Conservation (phyloP, 2,329 filamentous ascomycete genomes). For the Aspergillus texensis region DNA sequence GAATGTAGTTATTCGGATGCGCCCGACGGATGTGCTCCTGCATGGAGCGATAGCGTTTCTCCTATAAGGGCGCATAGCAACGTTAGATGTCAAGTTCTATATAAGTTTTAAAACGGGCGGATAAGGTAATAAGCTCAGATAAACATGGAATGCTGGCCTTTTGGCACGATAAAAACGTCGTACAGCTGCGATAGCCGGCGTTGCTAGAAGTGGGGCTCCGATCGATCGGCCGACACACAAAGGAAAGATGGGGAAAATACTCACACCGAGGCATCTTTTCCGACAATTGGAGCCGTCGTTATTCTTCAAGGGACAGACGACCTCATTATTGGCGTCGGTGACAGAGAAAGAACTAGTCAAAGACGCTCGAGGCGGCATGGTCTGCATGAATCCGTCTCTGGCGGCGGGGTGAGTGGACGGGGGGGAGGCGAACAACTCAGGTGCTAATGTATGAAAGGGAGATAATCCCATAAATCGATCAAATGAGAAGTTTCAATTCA, state of each 20-base stretch:
- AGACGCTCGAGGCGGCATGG: constrained; percentile 86
- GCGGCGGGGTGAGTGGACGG: constrained; percentile 20
- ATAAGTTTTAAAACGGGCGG: neutral
- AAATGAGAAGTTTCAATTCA: constrained; percentile 18
- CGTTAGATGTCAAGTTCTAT: constrained; percentile 5
- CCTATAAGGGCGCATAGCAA: constrained; percentile 55
- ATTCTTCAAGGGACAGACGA: constrained; percentile 92
- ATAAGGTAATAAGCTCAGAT: neutral
- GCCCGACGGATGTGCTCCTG: constrained; percentile 98
- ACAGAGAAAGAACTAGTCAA: constrained; percentile 90
- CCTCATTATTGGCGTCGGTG: constrained; percentile 89
- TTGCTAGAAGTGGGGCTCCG: constrained; percentile 12
- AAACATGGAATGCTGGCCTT: neutral
- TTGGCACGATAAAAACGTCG: neutral
- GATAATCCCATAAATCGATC: constrained; percentile 7
- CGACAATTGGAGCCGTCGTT: constrained; percentile 96
- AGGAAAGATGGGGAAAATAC: constrained; percentile 48
- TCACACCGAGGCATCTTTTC: constrained; percentile 96
- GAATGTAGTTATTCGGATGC: constrained; percentile 95
- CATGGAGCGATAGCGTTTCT: constrained; percentile 97
- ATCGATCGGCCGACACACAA: constrained; percentile 14
- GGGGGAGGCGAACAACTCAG: constrained; percentile 15
- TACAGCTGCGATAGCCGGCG: neutral
- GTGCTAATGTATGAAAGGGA: constrained; percentile 4
- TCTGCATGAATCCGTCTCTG: constrained; percentile 47